Percentiles rank a stretch among this genome's conserved stretches.
phyloP scores from a whole-genome alignment of 2,329 filamentous ascomycete genomes.

The Diaporthe velutina region DNA sequence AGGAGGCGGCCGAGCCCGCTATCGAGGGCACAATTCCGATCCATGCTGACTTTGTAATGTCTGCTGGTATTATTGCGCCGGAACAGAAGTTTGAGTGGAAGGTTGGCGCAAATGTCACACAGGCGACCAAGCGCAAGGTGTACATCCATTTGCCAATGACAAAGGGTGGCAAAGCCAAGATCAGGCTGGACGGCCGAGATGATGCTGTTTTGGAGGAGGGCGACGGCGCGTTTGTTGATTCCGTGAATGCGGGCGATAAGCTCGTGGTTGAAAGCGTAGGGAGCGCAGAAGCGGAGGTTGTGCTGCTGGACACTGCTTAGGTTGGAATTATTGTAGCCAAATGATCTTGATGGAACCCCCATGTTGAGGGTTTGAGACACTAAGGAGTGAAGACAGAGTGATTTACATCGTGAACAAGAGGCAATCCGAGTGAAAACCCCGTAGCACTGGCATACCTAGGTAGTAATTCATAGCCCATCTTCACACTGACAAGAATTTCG shows the following conservation, averaged over 20 bases:
- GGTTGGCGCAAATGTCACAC: constrained; percentile 67
- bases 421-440: too few relatives aligned
- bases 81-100: constrained; percentile 77
- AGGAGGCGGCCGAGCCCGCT: constrained; percentile 72
- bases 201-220: constrained; percentile 79
- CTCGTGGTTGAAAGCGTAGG: constrained; percentile 76
- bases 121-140: constrained; percentile 74
- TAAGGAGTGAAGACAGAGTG: too few relatives aligned
- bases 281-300: constrained; percentile 76
- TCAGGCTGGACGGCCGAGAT: constrained; percentile 75
- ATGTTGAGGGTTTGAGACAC: not conserved
- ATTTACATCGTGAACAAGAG: too few relatives aligned
- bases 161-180: constrained; percentile 78
- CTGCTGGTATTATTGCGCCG: constrained; percentile 78
- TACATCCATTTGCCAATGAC: constrained; percentile 87
- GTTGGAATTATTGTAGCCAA: not conserved
- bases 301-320: constrained; percentile 68
- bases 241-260: constrained; percentile 73
- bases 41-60: constrained; percentile 88
- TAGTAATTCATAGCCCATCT: too few relatives aligned
- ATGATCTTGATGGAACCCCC: not conserved
- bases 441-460: too few relatives aligned
- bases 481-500: too few relatives aligned
- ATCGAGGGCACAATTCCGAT: constrained; percentile 81
- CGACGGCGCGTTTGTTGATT: constrained; percentile 83